These are phyloP conservation scores for Irpex sp. DNA, from an alignment of 1,284 basidiomycete species.

Conservation along the genomic window DNA sequence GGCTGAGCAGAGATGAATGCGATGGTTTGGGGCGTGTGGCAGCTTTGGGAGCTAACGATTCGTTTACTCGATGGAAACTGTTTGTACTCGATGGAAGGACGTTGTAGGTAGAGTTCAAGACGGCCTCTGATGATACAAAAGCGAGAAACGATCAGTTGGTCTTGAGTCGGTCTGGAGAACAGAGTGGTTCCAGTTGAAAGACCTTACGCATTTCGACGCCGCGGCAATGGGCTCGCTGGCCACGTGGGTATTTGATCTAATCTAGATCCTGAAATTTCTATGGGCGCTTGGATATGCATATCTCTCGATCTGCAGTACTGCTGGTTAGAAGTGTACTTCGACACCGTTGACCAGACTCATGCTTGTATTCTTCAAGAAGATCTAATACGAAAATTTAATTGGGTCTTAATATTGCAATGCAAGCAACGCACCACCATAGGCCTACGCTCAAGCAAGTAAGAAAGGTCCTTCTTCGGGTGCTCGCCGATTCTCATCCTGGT, in stretches of 20 bases:
- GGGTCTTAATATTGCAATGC: not conserved
- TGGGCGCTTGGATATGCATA: not conserved
- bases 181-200: too few relatives aligned
- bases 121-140: too few relatives aligned
- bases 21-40: too few relatives aligned
- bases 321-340: not conserved
- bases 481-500: not conserved
- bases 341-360: not conserved
- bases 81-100: too few relatives aligned
- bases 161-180: too few relatives aligned
- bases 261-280: not conserved
- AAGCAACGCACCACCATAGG: conserved; percentile 53
- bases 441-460: conserved; percentile 83
- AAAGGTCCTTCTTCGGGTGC: not conserved
- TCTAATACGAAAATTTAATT: conserved; percentile 3
- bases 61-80: too few relatives aligned
- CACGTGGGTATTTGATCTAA: not conserved
- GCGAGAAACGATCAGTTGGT: too few relatives aligned
- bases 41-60: too few relatives aligned
- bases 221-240: too few relatives aligned
- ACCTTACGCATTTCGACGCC: too few relatives aligned
- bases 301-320: not conserved
- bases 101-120: too few relatives aligned
- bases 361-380: not conserved
- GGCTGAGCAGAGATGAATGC: too few relatives aligned